Conservation (phyloP, 2,329 filamentous ascomycete species). For the Chrysoporthe deuterocubensis region DNA sequence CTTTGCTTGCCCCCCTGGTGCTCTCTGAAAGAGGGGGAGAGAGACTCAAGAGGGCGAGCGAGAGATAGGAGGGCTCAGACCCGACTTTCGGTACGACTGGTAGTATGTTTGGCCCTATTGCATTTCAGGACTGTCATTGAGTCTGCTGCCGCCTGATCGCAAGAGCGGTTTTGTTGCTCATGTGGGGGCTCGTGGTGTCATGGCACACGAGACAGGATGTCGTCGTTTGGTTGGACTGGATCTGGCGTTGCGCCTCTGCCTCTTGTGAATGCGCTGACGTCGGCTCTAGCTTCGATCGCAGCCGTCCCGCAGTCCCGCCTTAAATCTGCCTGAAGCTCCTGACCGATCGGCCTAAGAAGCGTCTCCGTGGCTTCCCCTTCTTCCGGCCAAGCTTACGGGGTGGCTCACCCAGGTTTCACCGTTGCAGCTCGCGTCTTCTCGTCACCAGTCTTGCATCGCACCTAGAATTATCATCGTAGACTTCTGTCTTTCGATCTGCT, state of each 20-base stretch:
- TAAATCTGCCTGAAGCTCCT: conserved; percentile 6
- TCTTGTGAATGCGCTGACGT: conserved; percentile 52
- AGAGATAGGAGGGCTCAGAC: not conserved
- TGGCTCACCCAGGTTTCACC: conserved; percentile 1
- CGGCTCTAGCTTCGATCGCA: conserved; percentile 33
- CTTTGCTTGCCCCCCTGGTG: not conserved
- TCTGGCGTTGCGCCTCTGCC: conserved; percentile 22
- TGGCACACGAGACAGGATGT: not conserved
- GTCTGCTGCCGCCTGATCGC: not conserved
- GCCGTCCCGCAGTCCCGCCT: conserved; percentile 7
- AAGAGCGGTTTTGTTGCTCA: not conserved
- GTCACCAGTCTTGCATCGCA: not conserved
- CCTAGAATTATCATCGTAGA: conserved; percentile 11
- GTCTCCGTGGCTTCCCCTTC: conserved; percentile 12
- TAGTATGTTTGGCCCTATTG: conserved; percentile 5
- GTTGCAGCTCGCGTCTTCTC: not conserved
- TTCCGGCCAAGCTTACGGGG: conserved; percentile 12
- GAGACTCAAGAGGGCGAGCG: not conserved
- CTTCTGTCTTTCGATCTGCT: conserved; percentile 4
- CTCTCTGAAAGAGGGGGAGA: not conserved
- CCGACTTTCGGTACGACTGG: not conserved
- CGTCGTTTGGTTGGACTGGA: conserved; percentile 5
- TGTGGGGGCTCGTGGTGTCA: not conserved
- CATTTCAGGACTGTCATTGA: not conserved
- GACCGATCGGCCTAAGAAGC: conserved; percentile 6